Percentiles rank a stretch among this genome's conserved stretches.
Conservation (phyloP, 345 rosid genomes). For the Salix koriyanagi region DNA sequence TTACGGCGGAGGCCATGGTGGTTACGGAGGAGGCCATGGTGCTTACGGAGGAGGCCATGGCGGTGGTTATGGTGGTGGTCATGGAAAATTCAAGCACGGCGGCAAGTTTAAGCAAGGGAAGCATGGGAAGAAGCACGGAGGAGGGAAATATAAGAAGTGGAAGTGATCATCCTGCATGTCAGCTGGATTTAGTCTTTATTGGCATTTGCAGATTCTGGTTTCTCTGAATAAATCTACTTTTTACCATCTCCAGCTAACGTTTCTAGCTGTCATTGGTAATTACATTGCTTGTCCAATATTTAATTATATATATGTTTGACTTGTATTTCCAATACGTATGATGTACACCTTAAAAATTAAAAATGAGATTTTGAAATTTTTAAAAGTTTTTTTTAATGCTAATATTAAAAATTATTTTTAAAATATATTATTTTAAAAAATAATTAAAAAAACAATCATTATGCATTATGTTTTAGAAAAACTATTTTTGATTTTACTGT, state of each 20-base stretch:
- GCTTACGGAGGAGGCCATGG: conserved; percentile 23
- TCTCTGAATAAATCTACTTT: background rate
- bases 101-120: conserved; percentile 52
- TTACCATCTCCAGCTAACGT: background rate
- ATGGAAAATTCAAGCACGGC: conserved; percentile 41
- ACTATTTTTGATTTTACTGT: too few species aligned
- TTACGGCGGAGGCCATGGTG: conserved; percentile 25
- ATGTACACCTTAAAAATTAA: too few species aligned
- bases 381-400: too few species aligned
- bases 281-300: too few species aligned
- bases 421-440: too few species aligned
- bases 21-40: conserved; percentile 29
- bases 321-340: too few species aligned
- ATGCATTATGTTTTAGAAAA: too few species aligned
- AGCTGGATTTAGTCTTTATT: background rate
- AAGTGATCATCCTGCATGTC: conserved; percentile 40
- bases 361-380: too few species aligned
- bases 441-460: too few species aligned
- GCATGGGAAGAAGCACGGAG: conserved; percentile 47
- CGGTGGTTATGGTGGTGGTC: conserved; percentile 29
- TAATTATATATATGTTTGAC: too few species aligned
- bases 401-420: too few species aligned
- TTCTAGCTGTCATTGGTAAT: too few species aligned
- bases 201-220: background rate
- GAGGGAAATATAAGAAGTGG: conserved; percentile 90